Conservation (phyloP, 768 basidiomycete species). For the Hygrophoropsis aurantiaca region DNA sequence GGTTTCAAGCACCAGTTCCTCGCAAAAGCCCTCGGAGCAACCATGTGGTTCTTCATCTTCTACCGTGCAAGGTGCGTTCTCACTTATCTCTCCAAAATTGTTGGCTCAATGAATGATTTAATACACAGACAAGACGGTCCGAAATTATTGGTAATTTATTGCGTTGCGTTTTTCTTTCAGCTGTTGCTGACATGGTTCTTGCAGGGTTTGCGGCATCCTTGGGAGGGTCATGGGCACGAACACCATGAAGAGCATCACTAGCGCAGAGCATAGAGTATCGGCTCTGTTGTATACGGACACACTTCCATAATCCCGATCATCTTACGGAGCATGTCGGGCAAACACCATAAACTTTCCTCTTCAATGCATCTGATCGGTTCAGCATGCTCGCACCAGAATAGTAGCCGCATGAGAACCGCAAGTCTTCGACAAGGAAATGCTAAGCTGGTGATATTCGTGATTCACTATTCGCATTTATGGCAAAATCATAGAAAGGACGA, state of each 20-base stretch:
- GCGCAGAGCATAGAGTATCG: conserved; percentile 15
- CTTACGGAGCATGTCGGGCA: no score
- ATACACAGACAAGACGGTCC: conserved; percentile 67
- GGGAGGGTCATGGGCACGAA: conserved; percentile 60
- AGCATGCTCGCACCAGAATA: no score
- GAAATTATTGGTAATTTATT: conserved; percentile 60
- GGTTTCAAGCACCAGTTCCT: conserved; percentile 74
- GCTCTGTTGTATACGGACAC: no score
- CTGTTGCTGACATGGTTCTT: conserved; percentile 4
- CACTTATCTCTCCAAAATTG: background rate
- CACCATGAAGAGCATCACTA: conserved; percentile 41
- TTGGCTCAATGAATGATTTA: conserved; percentile 1
- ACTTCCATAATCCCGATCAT: no score
- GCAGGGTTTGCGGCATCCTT: conserved; percentile 62
- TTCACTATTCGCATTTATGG: no score
- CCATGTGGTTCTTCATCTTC: conserved; percentile 99
- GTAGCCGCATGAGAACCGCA: no score
- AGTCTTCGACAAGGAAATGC: no score
- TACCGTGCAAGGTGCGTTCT: conserved; percentile 84
- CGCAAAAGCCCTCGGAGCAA: conserved; percentile 83
- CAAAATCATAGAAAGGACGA: no score
- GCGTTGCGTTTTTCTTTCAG: background rate
- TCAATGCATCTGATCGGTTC: no score
- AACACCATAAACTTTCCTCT: no score
- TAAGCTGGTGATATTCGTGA: no score